Evolutionary conservation across 306 rosid genomes (phyloP).

Genomic region (Casuarina glauca): DNA sequence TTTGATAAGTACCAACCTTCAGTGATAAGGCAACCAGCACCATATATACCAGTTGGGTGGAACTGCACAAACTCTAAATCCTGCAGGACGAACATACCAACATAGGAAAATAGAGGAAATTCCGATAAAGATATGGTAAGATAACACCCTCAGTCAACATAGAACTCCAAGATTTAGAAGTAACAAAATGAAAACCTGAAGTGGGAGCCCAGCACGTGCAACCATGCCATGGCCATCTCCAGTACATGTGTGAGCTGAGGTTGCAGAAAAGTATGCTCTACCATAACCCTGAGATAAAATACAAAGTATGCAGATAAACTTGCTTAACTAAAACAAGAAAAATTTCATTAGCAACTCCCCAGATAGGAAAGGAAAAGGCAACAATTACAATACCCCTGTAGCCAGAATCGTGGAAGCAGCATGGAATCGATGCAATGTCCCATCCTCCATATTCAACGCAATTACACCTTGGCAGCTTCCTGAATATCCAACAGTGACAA

Average conservation of each 20-base stretch:
- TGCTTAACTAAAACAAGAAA: constrained; percentile 5
- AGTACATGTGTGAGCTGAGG: constrained; percentile 97
- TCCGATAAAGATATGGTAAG: background rate
- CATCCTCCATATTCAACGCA: constrained; percentile 89
- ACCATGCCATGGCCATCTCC: constrained; percentile 99
- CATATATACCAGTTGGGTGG: constrained; percentile 97
- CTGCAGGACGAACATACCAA: constrained; percentile 41
- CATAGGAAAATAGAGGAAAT: constrained; percentile 13
- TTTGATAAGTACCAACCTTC: constrained; percentile 58
- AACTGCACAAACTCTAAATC: constrained; percentile 97
- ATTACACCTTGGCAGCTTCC: constrained; percentile 95
- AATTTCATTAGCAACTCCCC: constrained; percentile 18
- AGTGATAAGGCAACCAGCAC: constrained; percentile 97
- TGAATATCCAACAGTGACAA: constrained; percentile 38
- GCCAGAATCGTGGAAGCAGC: constrained; percentile 89
- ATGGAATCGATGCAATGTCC: constrained; percentile 88
- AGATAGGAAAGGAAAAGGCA: background rate
- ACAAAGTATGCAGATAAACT: constrained; percentile 9
- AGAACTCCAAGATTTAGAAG: constrained; percentile 21
- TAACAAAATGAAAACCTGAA: constrained; percentile 54
- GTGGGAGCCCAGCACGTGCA: constrained; percentile 91
- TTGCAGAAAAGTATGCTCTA: constrained; percentile 87
- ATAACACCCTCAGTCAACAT: constrained; percentile 18
- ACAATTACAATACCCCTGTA: constrained; percentile 65
- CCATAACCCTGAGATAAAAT: constrained; percentile 77